A percentile compares a stretch with the other conserved stretches of the same genome.
phyloP scores from a whole-genome alignment of 2,329 filamentous ascomycete species.

The Phaeosphaeriaceae sp. region DNA sequence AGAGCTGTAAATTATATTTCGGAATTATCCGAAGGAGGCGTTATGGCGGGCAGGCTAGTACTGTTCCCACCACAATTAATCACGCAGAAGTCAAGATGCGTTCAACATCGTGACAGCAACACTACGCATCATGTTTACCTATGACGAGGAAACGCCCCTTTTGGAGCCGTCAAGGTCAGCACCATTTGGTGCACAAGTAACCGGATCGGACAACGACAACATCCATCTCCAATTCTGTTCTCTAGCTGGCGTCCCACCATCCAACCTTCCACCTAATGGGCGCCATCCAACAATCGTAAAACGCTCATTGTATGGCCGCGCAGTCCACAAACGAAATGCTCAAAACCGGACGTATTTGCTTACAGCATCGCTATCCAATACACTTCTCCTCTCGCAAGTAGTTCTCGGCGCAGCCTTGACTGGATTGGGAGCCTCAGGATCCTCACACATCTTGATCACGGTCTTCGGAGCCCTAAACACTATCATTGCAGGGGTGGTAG shows the following conservation, averaged over 20 bases:
- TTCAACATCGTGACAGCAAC: not conserved
- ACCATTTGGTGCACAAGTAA: not conserved
- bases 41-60: too few species aligned
- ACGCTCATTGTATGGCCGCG: constrained; percentile 47
- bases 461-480: constrained; percentile 51
- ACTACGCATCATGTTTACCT: constrained; percentile 3
- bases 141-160: constrained; percentile 8
- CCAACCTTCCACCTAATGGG: constrained; percentile 30
- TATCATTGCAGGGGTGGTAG: constrained; percentile 50
- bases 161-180: constrained; percentile 1
- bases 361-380: constrained; percentile 47
- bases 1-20: too few species aligned
- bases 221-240: constrained; percentile 48
- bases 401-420: constrained; percentile 51
- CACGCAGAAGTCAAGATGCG: too few species aligned
- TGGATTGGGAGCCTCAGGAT: constrained; percentile 45
- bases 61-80: too few species aligned
- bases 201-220: constrained; percentile 3
- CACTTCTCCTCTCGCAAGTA: constrained; percentile 48
- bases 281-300: constrained; percentile 24
- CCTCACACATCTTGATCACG: constrained; percentile 47
- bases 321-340: constrained; percentile 33
- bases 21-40: too few species aligned
- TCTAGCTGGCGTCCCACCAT: constrained; percentile 45
- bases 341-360: constrained; percentile 46